Conservation (phyloP, 305 asterid genomes). For the Salvia sclarea region DNA sequence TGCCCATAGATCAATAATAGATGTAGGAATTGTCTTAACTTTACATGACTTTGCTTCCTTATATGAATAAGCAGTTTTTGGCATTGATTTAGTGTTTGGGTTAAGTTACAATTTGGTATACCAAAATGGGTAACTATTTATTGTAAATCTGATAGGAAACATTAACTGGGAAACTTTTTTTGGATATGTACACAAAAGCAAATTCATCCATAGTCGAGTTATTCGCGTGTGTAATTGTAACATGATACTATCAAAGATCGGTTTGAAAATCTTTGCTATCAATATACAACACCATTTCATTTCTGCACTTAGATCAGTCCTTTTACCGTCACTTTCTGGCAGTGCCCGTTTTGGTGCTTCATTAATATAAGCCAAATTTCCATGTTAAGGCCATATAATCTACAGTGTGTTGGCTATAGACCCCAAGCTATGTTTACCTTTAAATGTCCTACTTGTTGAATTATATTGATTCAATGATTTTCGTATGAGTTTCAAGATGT, state of each 20-base stretch:
- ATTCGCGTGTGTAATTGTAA: background rate
- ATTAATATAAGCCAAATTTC: background rate
- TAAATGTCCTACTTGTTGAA: background rate
- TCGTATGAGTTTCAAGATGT: background rate
- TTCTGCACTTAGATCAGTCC: background rate
- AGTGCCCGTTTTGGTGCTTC: conserved; percentile 10
- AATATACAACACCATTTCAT: background rate
- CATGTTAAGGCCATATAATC: background rate
- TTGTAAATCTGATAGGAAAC: background rate
- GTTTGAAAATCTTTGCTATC: background rate
- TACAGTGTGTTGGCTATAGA: background rate
- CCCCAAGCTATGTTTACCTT: background rate
- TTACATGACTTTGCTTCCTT: conserved; percentile 13
- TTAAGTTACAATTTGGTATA: conserved; percentile 7
- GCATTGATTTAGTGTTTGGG: conserved; percentile 16
- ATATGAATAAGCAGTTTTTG: conserved; percentile 7
- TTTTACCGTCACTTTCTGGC: background rate
- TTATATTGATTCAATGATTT: background rate
- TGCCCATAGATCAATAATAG: conserved; percentile 15
- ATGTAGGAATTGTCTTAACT: conserved; percentile 23
- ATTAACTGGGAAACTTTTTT: background rate
- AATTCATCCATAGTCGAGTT: background rate
- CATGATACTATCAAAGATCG: background rate
- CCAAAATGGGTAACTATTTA: background rate
- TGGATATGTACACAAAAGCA: background rate